phyloP scores from a whole-genome alignment of 2,329 filamentous ascomycete genomes.

The Phaeophleospora eucalypticola region DNA sequence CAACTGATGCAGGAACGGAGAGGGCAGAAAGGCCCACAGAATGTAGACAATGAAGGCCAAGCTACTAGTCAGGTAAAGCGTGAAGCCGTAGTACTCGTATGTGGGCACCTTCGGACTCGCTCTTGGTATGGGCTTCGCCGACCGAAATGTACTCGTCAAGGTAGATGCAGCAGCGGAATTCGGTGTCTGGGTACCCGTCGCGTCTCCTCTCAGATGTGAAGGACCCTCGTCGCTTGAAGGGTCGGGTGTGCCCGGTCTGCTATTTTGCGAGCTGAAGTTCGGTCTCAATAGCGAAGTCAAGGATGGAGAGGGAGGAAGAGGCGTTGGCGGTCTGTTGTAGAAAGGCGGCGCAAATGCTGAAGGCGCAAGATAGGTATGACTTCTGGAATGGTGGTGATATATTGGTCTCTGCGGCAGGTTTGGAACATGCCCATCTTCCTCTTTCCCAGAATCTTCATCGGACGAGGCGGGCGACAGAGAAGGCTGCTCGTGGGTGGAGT shows the following conservation, averaged over 20 bases:
- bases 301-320: slow-evolving; percentile 85
- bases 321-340: slow-evolving; percentile 94
- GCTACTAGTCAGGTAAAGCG: slow-evolving; percentile 85
- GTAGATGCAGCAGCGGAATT: slow-evolving; percentile 59
- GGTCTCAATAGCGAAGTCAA: slow-evolving; percentile 84
- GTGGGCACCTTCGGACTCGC: slow-evolving; percentile 94
- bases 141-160: slow-evolving; percentile 51
- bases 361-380: slow-evolving; percentile 43
- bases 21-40: slow-evolving; percentile 86
- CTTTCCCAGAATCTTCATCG: slow-evolving; percentile 26
- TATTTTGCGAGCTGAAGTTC: slow-evolving; percentile 62
- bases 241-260: slow-evolving; percentile 88
- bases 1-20: slow-evolving; percentile 83
- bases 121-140: slow-evolving; percentile 64
- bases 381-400: slow-evolving; percentile 40
- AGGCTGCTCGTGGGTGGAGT: slow-evolving; percentile 25
- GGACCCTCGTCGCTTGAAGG: slow-evolving; percentile 73
- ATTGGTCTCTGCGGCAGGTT: slow-evolving; percentile 35
- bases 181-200: slow-evolving; percentile 38
- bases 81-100: slow-evolving; percentile 99
- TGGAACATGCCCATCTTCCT: slow-evolving; percentile 29
- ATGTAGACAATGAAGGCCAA: slow-evolving; percentile 71
- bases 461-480: slow-evolving; percentile 29
- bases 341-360: slow-evolving; percentile 71
- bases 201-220: slow-evolving; percentile 20